Percentiles rank a stretch among this genome's conserved stretches.
Evolutionary conservation across 2,329 filamentous ascomycete species (phyloP).

Genomic region (Fusarium multiceps): DNA sequence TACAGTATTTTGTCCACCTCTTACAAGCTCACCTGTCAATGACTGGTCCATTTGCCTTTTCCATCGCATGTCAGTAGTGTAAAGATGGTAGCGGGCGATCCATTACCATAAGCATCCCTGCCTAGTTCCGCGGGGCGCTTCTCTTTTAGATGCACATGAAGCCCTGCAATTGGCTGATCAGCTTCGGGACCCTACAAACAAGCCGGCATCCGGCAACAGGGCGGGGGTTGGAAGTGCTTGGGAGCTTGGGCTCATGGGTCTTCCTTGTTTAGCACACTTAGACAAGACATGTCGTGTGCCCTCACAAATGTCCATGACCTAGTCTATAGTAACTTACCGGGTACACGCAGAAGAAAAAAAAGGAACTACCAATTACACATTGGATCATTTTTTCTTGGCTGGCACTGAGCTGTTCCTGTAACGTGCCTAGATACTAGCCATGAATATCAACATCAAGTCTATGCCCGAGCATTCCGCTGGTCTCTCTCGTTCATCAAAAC

Average conservation of each 20-base stretch:
- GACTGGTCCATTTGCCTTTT: constrained; percentile 19
- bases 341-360: constrained; percentile 11
- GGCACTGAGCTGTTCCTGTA: neutral
- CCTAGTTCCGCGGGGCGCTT: constrained; percentile 12
- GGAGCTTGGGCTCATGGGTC: constrained; percentile 18
- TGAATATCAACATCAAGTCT: constrained; percentile 3
- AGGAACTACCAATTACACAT: constrained; percentile 1
- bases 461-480: constrained; percentile 24
- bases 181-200: neutral
- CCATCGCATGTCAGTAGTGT: constrained; percentile 21
- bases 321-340: neutral
- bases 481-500: constrained; percentile 26
- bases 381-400: constrained; percentile 6
- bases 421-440: constrained; percentile 2
- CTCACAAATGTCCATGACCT: constrained; percentile 9
- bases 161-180: constrained; percentile 11
- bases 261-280: constrained; percentile 29
- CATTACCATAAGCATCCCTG: constrained; percentile 13
- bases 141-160: constrained; percentile 9
- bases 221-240: constrained; percentile 1
- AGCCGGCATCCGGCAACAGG: constrained; percentile 30
- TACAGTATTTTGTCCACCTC: constrained; percentile 11
- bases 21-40: constrained; percentile 3
- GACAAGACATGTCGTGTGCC: constrained; percentile 33
- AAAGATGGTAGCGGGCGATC: constrained; percentile 29